phyloP scores from a whole-genome alignment of 2,329 filamentous ascomycete genomes.

The Claviceps sorghi region DNA sequence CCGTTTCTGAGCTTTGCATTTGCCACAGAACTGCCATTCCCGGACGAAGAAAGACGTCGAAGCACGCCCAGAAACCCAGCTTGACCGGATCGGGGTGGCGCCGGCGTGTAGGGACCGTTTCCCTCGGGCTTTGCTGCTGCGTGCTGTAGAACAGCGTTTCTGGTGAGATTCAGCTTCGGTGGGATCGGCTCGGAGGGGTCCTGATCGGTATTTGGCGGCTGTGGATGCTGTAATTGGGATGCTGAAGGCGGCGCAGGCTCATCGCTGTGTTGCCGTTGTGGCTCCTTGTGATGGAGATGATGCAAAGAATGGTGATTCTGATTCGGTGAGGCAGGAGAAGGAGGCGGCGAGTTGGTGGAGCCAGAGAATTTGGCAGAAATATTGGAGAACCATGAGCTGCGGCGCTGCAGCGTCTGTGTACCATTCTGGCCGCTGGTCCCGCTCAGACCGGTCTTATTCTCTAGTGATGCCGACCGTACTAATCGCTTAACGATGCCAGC shows the following conservation, averaged over 20 bases:
- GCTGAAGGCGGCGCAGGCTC: conserved; percentile 1
- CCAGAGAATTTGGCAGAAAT: conserved; percentile 86
- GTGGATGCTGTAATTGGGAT: conserved; percentile 11
- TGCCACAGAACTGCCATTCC: conserved; percentile 22
- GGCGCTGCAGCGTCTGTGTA: conserved; percentile 33
- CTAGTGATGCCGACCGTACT: conserved; percentile 22
- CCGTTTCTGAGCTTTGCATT: conserved; percentile 36
- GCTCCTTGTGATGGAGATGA: conserved; percentile 8
- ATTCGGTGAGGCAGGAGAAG: conserved; percentile 14
- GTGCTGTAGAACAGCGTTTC: conserved; percentile 46
- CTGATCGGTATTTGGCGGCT: conserved; percentile 3
- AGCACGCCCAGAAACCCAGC: conserved; percentile 70
- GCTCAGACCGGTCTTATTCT: conserved; percentile 15
- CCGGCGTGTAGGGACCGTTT: conserved; percentile 55
- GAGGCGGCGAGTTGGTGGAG: conserved; percentile 22
- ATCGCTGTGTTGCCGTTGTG: conserved; percentile 6
- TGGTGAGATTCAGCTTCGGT: conserved; percentile 34
- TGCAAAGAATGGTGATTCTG: conserved; percentile 6
- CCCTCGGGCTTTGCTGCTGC: conserved; percentile 38
- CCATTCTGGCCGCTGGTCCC: conserved; percentile 8
- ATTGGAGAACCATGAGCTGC: conserved; percentile 85
- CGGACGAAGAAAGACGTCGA: conserved; percentile 63
- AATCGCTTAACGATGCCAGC: conserved; percentile 12
- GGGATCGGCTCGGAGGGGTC: conserved; percentile 26
- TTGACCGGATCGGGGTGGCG: conserved; percentile 53